Base-by-base conservation (phyloP, 305 asterid species). In the Coffea humblotiana region DNA sequence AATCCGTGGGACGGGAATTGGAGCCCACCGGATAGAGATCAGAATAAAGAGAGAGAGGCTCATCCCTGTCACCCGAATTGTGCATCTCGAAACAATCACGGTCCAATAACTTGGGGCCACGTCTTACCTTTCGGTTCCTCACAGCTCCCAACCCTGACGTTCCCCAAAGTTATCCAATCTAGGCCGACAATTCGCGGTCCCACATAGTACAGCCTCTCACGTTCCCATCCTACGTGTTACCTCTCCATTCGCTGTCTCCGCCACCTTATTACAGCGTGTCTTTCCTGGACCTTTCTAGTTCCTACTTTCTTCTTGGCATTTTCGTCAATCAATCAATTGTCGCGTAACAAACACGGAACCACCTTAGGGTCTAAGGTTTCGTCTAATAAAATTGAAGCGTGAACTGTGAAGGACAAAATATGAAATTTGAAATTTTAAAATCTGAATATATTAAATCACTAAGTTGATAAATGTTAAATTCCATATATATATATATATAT, bases 121-220 rank as follows among this genome's bases (percentile, higher is more conserved):
- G 86, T 83, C 86, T 74, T 56, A 9, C 3, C 73, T 72, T 76
- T 71, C 13, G 72, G 19, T 9, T 14, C 32, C 56, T 47, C 65
- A n/a, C 77, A 72, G 75, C 76, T 77, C 74, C 84, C 78, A 75
- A 37, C 75, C 35, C 81, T 77, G 79, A 63, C 78, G 51, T 70
- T 75, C 76, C 4, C 74, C 25, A 9, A 21, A 63, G 25, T 19
- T 73, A 81, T 79, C 79, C 51, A 75, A 77, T 81, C 88, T 43
- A 69, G 80, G 86, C 92, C 92, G 89, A 90, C 94, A 82, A 32
- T 13, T n/a, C 3, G 47, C 12, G 89, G 88, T 21, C 85, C 89
- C 85, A 76, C 43, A 84, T 56, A 60, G 72, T 70, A 67, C 82
- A 75, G 3, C 76, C 58, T 4, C 18, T 16, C 87, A 80, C 74